These are phyloP conservation scores for Rhodofomes roseus DNA, from an alignment of 1,284 basidiomycete species.

Conservation along the genomic window DNA sequence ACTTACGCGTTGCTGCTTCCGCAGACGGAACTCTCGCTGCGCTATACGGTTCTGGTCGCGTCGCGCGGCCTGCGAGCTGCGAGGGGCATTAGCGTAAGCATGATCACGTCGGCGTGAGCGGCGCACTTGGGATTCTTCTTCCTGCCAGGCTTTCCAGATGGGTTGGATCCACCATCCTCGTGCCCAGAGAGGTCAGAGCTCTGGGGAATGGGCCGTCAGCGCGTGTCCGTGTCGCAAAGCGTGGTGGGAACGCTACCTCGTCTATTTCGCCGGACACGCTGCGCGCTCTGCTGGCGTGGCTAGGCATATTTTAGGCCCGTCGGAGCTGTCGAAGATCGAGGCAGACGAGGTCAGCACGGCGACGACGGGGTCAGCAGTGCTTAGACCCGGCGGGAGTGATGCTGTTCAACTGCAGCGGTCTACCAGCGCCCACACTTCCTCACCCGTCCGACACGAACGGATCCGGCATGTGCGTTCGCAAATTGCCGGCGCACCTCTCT, in stretches of 20 bases:
- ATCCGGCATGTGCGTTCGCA: slow-evolving; percentile 1
- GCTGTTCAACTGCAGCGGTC: not conserved
- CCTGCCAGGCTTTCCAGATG: slow-evolving; percentile 62
- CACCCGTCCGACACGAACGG: slow-evolving; percentile 7
- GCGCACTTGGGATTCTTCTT: slow-evolving; percentile 84
- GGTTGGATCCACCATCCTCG: slow-evolving; percentile 31
- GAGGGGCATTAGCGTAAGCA: slow-evolving; percentile 29
- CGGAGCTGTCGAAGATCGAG: not conserved
- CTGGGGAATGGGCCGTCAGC: slow-evolving; percentile 24
- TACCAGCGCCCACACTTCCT: not conserved
- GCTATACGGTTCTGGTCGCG: slow-evolving; percentile 91
- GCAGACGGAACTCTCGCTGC: slow-evolving; percentile 86
- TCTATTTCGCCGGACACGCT: slow-evolving; percentile 50
- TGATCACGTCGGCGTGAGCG: slow-evolving; percentile 26
- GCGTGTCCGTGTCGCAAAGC: not conserved
- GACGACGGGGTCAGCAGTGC: not conserved
- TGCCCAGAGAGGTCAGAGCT: slow-evolving; percentile 63
- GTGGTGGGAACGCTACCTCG: slow-evolving; percentile 37
- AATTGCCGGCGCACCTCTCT: not conserved
- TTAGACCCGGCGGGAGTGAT: not conserved
- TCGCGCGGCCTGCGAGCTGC: slow-evolving; percentile 80
- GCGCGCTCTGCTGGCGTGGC: slow-evolving; percentile 45
- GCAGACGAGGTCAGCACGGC: not conserved
- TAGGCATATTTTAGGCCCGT: slow-evolving; percentile 9
- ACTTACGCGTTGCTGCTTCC: slow-evolving; percentile 80